Evolutionary conservation across 2,329 filamentous ascomycete genomes (phyloP).

Genomic region (Hypoxylon sp.): DNA sequence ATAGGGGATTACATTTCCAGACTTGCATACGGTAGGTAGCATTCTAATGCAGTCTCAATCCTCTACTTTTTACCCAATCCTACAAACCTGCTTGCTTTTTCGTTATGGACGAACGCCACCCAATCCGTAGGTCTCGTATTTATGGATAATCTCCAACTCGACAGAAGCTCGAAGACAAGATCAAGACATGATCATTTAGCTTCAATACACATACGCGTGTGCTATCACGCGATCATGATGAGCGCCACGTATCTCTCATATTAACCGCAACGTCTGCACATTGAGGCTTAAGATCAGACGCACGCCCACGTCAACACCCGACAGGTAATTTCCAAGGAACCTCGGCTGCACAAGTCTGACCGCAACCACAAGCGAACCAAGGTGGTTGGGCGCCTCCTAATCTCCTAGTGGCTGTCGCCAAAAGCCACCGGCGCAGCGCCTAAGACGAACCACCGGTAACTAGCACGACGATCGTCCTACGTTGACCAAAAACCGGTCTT

Average conservation of each 20-base stretch:
- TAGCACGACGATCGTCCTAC: constrained; percentile 21
- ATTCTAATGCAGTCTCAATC: constrained; percentile 1
- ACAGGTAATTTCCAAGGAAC: background rate
- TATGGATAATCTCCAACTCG: background rate
- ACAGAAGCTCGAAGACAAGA: background rate
- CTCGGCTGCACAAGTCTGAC: constrained; percentile 14
- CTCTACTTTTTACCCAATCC: constrained; percentile 3
- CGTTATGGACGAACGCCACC: constrained; percentile 21
- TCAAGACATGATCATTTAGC: background rate
- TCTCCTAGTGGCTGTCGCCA: constrained; percentile 18
- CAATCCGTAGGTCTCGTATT: constrained; percentile 10
- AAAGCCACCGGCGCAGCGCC: constrained; percentile 34
- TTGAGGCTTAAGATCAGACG: background rate
- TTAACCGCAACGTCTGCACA: background rate
- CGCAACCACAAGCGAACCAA: constrained; percentile 6
- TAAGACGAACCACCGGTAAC: constrained; percentile 13
- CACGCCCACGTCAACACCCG: background rate
- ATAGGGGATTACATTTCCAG: background rate
- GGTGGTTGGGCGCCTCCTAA: constrained; percentile 15
- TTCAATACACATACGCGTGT: background rate
- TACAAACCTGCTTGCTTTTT: constrained; percentile 11
- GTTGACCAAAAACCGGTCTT: constrained; percentile 11
- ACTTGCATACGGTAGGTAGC: constrained; percentile 2
- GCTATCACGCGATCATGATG: constrained; percentile 2
- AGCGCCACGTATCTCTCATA: background rate